Evolutionary conservation across 495 filamentous ascomycete species (phyloP), one percentile per base, ranked within the genome.

Genomic region (Pyrenula massariospora): DNA sequence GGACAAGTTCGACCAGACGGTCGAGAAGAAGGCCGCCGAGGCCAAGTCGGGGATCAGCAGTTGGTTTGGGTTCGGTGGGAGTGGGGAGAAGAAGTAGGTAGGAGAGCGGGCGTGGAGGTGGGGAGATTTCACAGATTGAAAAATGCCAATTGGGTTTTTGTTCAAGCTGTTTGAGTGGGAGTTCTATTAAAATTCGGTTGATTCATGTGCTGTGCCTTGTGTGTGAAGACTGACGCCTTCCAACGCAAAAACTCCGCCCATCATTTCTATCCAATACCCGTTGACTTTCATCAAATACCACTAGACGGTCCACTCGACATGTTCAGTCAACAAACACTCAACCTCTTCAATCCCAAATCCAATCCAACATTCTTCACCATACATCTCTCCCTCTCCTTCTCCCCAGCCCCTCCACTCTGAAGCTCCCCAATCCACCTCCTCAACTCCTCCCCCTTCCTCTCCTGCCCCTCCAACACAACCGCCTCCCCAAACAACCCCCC

Each of bases 1-100:
- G 19, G 77, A 82, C 24, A 70, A 72, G 53, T 64, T 78, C 24
- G 89, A 93, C 67, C 79, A 80, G 57, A 89, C 83, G 63, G 79
- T 95, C 22, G 87, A 90, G 73, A 74, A 84, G 61, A 83, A 83
- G 62, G 81, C 90, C 12, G 68, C 8, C 22, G 50, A 52, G 22
- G 50, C 50, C 8, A 52, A 52, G 50, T 8, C 8, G 8, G 50
- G 50, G 19, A 52, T 52, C 50, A 52, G 50, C 50, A 52, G 50
- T 24, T 52, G 50, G 50, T 52, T 52, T 52, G 50, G 50, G 19
- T 52, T 52, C 22, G 50, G 50, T 21, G 50, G 50, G 8, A 20
- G 22, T 10, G n/a, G 22, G 50, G 50, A 52, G 50, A 24, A 52
- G 19, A 24, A 52, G 10, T 52, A 10, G 10, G 22, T 8, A 19